A percentile compares a stretch with the other conserved stretches of the same genome.
Conservation (phyloP, 2,329 filamentous ascomycete genomes). For the Lachnellula arida region DNA sequence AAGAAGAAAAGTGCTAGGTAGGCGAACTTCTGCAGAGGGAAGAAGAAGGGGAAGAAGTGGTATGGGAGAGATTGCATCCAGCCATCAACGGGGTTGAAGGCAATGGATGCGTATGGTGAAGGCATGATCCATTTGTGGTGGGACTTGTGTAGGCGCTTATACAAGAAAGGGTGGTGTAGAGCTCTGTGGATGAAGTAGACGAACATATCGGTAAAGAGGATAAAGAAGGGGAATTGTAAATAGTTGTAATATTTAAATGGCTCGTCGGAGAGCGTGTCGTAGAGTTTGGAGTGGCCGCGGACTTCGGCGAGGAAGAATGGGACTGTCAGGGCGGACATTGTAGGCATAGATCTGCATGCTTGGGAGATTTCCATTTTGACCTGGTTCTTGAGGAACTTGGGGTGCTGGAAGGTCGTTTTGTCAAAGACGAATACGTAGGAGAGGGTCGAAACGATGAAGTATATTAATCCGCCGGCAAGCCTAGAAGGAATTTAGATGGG, state of each 20-base stretch:
- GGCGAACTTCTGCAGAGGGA: constrained; percentile 86
- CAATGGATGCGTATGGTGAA: constrained; percentile 85
- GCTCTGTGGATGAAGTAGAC: constrained; percentile 92
- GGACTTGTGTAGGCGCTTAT: constrained; percentile 90
- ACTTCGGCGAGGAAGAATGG: constrained; percentile 81
- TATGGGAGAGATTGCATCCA: constrained; percentile 87
- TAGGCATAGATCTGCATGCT: constrained; percentile 69
- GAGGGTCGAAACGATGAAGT: constrained; percentile 77
- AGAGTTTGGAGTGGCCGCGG: constrained; percentile 79
- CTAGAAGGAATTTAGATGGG: constrained; percentile 41
- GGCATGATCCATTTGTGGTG: constrained; percentile 99
- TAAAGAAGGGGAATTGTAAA: constrained; percentile 81
- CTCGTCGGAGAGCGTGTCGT: constrained; percentile 71
- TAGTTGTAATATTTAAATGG: constrained; percentile 75
- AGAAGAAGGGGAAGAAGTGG: constrained; percentile 87
- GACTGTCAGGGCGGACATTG: constrained; percentile 77
- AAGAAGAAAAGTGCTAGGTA: constrained; percentile 84
- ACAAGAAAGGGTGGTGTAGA: constrained; percentile 73
- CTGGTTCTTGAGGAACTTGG: constrained; percentile 93
- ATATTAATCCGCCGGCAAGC: constrained; percentile 78
- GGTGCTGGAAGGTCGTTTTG: constrained; percentile 81
- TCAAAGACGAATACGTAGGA: constrained; percentile 91
- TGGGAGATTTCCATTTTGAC: constrained; percentile 81
- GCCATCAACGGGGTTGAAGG: constrained; percentile 92
- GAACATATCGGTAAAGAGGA: constrained; percentile 81